Percentiles rank a stretch among this genome's conserved stretches.
These are phyloP conservation scores for Boletellus sp. DNA, from an alignment of 768 basidiomycete species.

Conservation along the genomic window DNA sequence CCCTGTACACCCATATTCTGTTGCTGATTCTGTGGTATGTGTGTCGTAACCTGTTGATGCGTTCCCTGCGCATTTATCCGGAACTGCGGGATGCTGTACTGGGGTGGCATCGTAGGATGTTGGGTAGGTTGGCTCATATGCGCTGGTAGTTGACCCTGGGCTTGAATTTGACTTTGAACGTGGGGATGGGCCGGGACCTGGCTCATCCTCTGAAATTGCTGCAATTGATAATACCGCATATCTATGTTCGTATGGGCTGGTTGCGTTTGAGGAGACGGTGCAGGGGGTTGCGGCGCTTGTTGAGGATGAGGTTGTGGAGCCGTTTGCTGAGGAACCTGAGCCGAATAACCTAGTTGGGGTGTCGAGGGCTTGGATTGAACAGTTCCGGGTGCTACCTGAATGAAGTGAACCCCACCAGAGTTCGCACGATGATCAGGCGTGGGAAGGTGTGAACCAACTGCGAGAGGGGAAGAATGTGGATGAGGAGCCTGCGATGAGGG, in stretches of 20 bases:
- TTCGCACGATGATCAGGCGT: conserved; percentile 22
- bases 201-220: conserved; percentile 15
- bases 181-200: conserved; percentile 23
- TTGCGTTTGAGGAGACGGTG: conserved; percentile 18
- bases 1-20: conserved; percentile 25
- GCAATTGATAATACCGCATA: conserved; percentile 20
- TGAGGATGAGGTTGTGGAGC: conserved; percentile 21
- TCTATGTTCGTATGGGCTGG: conserved; percentile 13
- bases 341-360: conserved; percentile 25
- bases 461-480: conserved; percentile 30
- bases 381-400: conserved; percentile 21
- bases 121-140: conserved; percentile 26
- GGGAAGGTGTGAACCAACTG: conserved; percentile 28
- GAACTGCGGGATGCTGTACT: conserved; percentile 36
- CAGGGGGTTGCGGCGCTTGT: conserved; percentile 23
- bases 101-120: conserved; percentile 23
- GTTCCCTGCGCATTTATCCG: conserved; percentile 30
- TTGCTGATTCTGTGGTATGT: conserved; percentile 28
- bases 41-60: conserved; percentile 22
- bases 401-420: conserved; percentile 23
- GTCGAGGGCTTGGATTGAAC: conserved; percentile 29
- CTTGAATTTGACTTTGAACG: conserved; percentile 19
- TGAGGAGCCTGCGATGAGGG: conserved; percentile 30
- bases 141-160: conserved; percentile 22
- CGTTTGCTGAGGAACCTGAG: conserved; percentile 21